Conservation (phyloP, 2,329 filamentous ascomycete genomes). For the Claviceps purpurea region DNA sequence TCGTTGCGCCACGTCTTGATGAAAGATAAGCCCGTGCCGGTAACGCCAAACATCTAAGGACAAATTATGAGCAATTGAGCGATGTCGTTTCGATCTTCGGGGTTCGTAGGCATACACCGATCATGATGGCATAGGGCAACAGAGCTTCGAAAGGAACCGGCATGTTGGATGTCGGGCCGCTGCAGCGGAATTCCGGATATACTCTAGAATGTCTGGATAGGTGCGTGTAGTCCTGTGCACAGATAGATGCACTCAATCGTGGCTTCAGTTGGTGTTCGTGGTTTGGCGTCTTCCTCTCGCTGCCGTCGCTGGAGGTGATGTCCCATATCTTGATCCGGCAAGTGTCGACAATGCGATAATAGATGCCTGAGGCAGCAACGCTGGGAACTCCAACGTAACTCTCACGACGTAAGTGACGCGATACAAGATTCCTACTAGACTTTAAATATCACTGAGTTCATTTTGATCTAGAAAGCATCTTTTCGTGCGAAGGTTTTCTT, state of each 20-base stretch:
- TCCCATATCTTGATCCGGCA: neutral
- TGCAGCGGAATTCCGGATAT: conserved; percentile 15
- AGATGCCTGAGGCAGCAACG: conserved; percentile 13
- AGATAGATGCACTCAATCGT: neutral
- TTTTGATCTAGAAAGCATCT: too few relatives aligned
- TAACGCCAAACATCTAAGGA: conserved; percentile 49
- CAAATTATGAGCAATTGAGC: neutral
- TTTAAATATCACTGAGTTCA: neutral
- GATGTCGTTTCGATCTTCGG: conserved; percentile 2
- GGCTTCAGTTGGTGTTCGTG: conserved; percentile 3
- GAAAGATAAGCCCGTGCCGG: conserved; percentile 43
- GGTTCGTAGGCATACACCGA: conserved; percentile 33
- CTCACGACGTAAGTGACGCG: conserved; percentile 2
- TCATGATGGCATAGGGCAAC: conserved; percentile 52
- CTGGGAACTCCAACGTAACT: conserved; percentile 1
- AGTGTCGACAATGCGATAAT: neutral
- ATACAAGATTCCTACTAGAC: too few relatives aligned
- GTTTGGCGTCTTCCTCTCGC: neutral
- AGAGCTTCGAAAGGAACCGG: conserved; percentile 51
- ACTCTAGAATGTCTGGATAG: neutral
- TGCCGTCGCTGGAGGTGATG: neutral
- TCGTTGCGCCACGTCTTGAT: conserved; percentile 46
- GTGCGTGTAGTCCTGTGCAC: neutral
- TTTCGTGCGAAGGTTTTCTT: too few relatives aligned
- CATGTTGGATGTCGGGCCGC: conserved; percentile 30